phyloP scores from a whole-genome alignment of 1,139 yeast genomes.

The Eremothecium coryli region DNA sequence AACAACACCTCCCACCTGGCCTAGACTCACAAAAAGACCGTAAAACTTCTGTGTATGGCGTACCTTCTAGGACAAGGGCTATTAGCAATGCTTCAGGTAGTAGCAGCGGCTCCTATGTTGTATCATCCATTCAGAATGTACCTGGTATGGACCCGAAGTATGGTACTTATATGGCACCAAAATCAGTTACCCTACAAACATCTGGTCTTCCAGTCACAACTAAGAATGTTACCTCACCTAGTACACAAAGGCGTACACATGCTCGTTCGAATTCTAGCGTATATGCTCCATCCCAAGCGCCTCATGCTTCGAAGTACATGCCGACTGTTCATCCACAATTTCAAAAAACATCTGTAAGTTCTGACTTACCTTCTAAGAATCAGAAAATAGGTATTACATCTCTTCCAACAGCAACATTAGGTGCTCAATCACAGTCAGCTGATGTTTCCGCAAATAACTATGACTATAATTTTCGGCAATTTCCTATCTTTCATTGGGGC shows the following conservation, averaged over 20 bases:
- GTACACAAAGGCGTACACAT: slow-evolving; percentile 15
- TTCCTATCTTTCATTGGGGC: slow-evolving; percentile 74
- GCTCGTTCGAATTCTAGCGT: slow-evolving; percentile 28
- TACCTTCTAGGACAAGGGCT: slow-evolving; percentile 16
- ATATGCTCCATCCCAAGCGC: slow-evolving; percentile 27
- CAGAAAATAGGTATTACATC: too few relatives aligned
- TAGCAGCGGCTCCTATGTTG: slow-evolving; percentile 11
- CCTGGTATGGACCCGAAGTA: too few relatives aligned
- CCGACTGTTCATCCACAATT: slow-evolving; percentile 34
- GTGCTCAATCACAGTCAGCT: not conserved
- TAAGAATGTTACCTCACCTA: slow-evolving; percentile 11
- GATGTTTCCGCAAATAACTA: slow-evolving; percentile 15
- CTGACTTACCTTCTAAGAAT: not conserved
- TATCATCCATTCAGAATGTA: too few relatives aligned
- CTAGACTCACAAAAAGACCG: slow-evolving; percentile 7
- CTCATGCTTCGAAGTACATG: slow-evolving; percentile 31
- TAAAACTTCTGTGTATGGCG: slow-evolving; percentile 6
- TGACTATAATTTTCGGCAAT: slow-evolving; percentile 44
- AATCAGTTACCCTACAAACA: too few relatives aligned
- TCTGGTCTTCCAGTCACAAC: slow-evolving; percentile 7
- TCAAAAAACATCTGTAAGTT: slow-evolving; percentile 20
- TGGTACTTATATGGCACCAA: too few relatives aligned
- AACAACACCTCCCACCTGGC: too few relatives aligned
- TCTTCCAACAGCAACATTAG: not conserved
- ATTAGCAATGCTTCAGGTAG: slow-evolving; percentile 21